Conservation (phyloP, 108 stramenopile genomes). For the Conticribra weissflogii region DNA sequence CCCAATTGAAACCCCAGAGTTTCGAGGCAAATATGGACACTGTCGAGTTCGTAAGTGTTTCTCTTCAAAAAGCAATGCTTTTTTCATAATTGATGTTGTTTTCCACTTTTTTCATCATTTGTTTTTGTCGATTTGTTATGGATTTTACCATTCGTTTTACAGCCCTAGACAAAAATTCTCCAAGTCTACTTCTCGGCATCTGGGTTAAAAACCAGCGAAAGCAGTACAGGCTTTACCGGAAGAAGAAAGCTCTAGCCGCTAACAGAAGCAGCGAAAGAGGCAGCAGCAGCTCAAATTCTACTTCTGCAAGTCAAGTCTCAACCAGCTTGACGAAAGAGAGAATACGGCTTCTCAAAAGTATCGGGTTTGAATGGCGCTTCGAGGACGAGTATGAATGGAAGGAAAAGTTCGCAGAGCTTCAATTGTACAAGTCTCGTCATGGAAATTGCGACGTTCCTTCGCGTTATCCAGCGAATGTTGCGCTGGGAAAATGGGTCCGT, state of each 20-base stretch:
- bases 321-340: neutral
- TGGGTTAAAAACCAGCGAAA: neutral
- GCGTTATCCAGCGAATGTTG: neutral
- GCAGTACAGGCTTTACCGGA: neutral
- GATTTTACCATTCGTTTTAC: too few relatives aligned
- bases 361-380: neutral
- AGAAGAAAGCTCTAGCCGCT: neutral
- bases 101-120: too few relatives aligned
- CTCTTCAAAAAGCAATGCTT: too few relatives aligned
- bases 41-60: conserved; percentile 19
- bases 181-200: neutral
- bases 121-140: too few relatives aligned
- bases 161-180: neutral
- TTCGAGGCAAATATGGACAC: conserved; percentile 42
- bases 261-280: neutral
- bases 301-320: neutral
- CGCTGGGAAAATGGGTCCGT: neutral
- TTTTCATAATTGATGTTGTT: too few relatives aligned
- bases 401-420: neutral
- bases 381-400: neutral
- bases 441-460: neutral
- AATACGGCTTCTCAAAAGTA: neutral
- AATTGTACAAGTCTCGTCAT: neutral
- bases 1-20: too few relatives aligned
- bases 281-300: neutral